phyloP scores from a whole-genome alignment of 1,139 yeast species.

The Sugiyamaella novakii region DNA sequence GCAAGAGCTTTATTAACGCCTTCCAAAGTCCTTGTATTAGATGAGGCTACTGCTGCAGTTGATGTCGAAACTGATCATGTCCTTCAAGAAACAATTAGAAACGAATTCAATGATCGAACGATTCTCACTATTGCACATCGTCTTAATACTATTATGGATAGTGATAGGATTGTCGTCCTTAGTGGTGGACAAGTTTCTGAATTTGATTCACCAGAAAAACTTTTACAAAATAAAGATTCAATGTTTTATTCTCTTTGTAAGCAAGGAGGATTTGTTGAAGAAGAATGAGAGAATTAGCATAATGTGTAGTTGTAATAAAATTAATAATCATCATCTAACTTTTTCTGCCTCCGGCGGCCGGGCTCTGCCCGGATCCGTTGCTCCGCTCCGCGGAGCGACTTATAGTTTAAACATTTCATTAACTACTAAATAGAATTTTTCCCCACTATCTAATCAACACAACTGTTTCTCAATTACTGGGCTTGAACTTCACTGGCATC shows the following conservation, averaged over 20 bases:
- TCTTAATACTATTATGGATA: conserved; percentile 87
- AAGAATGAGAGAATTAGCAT: conserved; percentile 19
- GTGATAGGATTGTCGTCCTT: conserved; percentile 83
- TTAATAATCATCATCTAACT: not conserved
- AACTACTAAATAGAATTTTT: too few relatives aligned
- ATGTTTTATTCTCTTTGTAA: conserved; percentile 76
- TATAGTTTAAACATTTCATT: too few relatives aligned
- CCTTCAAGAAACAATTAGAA: conserved; percentile 83
- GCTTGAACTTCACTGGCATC: conserved; percentile 7
- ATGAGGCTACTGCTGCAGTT: conserved; percentile 97
- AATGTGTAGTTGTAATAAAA: conserved; percentile 6
- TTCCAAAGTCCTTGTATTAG: conserved; percentile 76
- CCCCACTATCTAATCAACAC: too few relatives aligned
- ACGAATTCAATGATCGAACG: conserved; percentile 83
- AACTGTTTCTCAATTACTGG: too few relatives aligned
- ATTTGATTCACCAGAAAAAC: conserved; percentile 74
- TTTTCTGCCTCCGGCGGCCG: not conserved
- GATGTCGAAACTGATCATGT: conserved; percentile 93
- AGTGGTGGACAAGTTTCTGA: conserved; percentile 86
- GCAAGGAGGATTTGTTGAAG: conserved; percentile 52
- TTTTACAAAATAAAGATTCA: conserved; percentile 67
- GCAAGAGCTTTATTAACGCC: conserved; percentile 85
- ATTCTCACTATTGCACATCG: conserved; percentile 95
- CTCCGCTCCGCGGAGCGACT: not conserved
- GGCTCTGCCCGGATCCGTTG: not conserved